A percentile compares a stretch with the other conserved stretches of the same genome.
Conservation (phyloP, 2,329 filamentous ascomycete genomes). For the Intubia oerlemansii region DNA sequence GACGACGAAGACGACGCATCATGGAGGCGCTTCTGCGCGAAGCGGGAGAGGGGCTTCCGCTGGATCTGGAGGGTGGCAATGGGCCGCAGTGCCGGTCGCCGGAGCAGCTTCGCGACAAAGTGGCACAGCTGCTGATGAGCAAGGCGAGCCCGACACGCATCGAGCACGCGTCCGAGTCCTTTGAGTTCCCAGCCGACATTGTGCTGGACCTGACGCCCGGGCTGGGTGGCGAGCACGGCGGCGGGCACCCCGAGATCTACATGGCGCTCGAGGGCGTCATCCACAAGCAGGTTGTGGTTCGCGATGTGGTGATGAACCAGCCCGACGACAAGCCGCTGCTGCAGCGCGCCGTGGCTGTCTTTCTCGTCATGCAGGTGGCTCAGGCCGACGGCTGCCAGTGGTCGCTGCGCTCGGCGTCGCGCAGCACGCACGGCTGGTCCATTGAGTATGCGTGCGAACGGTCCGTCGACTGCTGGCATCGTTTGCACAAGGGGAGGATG, state of each 20-base stretch:
- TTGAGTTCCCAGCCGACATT: conserved; percentile 23
- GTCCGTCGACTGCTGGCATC: conserved; percentile 28
- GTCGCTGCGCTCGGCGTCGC: conserved; percentile 22
- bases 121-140: conserved; percentile 18
- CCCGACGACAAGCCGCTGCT: conserved; percentile 17
- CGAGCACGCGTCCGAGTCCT: conserved; percentile 23
- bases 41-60: conserved; percentile 9
- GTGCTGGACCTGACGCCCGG: conserved; percentile 17
- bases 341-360: conserved; percentile 26
- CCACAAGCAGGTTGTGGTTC: conserved; percentile 3
- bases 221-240: not conserved
- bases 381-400: conserved; percentile 26
- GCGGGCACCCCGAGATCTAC: conserved; percentile 6
- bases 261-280: too few species aligned
- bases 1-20: not conserved
- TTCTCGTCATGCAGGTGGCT: conserved; percentile 22
- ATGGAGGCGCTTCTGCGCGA: conserved; percentile 14
- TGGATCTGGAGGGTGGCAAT: conserved; percentile 7
- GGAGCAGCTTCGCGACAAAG: conserved; percentile 24
- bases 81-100: conserved; percentile 14
- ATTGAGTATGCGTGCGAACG: conserved; percentile 31
- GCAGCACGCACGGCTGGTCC: conserved; percentile 26
- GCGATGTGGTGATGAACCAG: conserved; percentile 4
- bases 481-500: conserved; percentile 20
- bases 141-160: conserved; percentile 26